phyloP scores from a whole-genome alignment of 352 stramenopile genomes.

The Albugo laibachii region DNA sequence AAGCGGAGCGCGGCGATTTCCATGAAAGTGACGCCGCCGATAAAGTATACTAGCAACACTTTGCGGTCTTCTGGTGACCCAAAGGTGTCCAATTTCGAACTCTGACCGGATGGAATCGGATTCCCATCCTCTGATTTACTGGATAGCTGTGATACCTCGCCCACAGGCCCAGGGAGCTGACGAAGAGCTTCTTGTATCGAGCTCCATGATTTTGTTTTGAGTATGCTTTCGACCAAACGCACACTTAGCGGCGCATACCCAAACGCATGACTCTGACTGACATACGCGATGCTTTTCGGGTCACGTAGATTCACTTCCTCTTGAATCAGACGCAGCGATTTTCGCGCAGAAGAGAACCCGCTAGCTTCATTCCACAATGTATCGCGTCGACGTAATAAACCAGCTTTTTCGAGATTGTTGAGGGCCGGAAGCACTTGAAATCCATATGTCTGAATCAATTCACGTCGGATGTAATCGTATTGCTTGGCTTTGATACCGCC shows the following conservation, averaged over 20 bases:
- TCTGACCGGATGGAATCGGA: slow-evolving; percentile 17
- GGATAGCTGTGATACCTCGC: slow-evolving; percentile 44
- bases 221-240: slow-evolving; percentile 81
- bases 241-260: slow-evolving; percentile 90
- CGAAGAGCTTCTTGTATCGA: slow-evolving; percentile 66
- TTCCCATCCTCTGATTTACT: slow-evolving; percentile 5
- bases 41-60: slow-evolving; percentile 90
- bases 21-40: slow-evolving; percentile 93
- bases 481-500: slow-evolving; percentile 88
- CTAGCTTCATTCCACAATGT: slow-evolving; percentile 67
- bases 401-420: slow-evolving; percentile 86
- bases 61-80: slow-evolving; percentile 60
- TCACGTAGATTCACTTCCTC: slow-evolving; percentile 86
- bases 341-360: slow-evolving; percentile 72
- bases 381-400: slow-evolving; percentile 79
- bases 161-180: slow-evolving; percentile 54
- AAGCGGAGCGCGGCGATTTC: slow-evolving; percentile 92
- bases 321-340: slow-evolving; percentile 89
- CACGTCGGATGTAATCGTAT: slow-evolving; percentile 85
- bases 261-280: slow-evolving; percentile 45
- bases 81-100: slow-evolving; percentile 27
- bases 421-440: slow-evolving; percentile 90
- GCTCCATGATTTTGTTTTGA: slow-evolving; percentile 56
- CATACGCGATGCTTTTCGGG: slow-evolving; percentile 89
- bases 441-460: slow-evolving; percentile 93